Percentiles rank a stretch among this genome's conserved stretches.
phyloP scores from a whole-genome alignment of 1,284 basidiomycete genomes.

The Trametes polyzona region DNA sequence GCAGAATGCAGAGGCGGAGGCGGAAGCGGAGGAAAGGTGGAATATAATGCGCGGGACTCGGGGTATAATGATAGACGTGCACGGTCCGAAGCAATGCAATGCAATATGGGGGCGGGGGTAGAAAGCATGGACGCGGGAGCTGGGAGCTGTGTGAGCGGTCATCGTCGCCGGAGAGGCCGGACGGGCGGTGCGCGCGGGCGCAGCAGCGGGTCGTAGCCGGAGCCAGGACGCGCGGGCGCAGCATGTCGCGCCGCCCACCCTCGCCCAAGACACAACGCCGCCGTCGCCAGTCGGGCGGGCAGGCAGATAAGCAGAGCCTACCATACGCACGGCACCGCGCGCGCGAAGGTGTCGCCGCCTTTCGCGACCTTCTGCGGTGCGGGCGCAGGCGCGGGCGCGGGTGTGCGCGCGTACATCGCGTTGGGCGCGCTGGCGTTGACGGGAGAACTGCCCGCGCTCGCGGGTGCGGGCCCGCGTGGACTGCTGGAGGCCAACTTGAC shows the following conservation, averaged over 20 bases:
- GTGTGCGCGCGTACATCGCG: too few species aligned
- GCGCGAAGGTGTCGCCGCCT: constrained; percentile 46
- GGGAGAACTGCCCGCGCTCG: too few species aligned
- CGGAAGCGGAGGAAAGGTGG: neutral
- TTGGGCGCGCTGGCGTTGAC: too few species aligned
- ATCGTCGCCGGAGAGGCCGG: neutral
- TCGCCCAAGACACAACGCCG: constrained; percentile 3
- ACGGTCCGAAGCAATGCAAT: constrained; percentile 2
- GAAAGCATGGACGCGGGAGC: neutral
- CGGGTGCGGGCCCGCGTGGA: too few species aligned
- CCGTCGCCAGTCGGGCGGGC: neutral
- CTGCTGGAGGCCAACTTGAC: constrained; percentile 29
- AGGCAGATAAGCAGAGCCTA: constrained; percentile 31
- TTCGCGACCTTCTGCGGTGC: constrained; percentile 40
- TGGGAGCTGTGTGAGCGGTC: neutral
- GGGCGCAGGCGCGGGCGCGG: neutral
- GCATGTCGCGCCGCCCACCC: neutral
- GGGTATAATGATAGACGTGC: constrained; percentile 5
- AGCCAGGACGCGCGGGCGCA: constrained; percentile 1
- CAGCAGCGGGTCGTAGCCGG: neutral
- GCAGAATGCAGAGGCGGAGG: neutral
- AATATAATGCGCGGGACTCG: neutral
- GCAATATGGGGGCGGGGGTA: neutral
- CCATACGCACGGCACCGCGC: constrained; percentile 52
- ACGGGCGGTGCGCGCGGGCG: neutral